Conservation (phyloP, 345 rosid genomes). For the Linum usitatissimum region DNA sequence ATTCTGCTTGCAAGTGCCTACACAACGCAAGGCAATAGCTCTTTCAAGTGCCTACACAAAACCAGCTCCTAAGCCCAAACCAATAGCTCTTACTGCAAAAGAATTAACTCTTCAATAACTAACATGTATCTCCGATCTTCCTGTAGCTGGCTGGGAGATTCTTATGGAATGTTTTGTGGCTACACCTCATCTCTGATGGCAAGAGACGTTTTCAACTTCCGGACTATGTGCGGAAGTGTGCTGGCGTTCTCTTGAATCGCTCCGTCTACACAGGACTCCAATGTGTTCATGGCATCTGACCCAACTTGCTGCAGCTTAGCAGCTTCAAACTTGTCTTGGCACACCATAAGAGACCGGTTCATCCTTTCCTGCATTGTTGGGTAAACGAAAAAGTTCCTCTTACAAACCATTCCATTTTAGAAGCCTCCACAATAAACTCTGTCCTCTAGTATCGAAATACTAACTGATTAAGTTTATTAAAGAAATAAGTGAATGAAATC, state of each 20-base stretch:
- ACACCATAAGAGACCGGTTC: constrained; percentile 75
- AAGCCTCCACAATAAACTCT: too few relatives aligned
- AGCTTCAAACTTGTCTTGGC: constrained; percentile 78
- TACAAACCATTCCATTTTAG: neutral
- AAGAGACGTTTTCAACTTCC: constrained; percentile 38
- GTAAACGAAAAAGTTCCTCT: neutral
- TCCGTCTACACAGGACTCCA: constrained; percentile 71
- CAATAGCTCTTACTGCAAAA: too few relatives aligned
- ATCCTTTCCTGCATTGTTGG: constrained; percentile 55
- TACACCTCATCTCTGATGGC: constrained; percentile 12
- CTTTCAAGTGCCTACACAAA: too few relatives aligned
- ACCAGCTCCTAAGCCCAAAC: too few relatives aligned
- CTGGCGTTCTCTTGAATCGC: constrained; percentile 55
- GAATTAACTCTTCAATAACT: too few relatives aligned
- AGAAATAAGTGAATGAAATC: too few relatives aligned
- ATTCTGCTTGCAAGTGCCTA: too few relatives aligned
- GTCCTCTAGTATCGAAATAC: too few relatives aligned
- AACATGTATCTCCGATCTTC: too few relatives aligned
- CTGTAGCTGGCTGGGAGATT: neutral
- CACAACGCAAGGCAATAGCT: too few relatives aligned
- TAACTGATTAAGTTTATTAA: too few relatives aligned
- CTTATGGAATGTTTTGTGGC: neutral
- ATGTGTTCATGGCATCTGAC: constrained; percentile 34
- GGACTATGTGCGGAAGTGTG: constrained; percentile 60
- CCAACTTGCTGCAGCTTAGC: constrained; percentile 53